A percentile compares a stretch with the other conserved stretches of the same genome.
Evolutionary conservation across 257 asterid species (phyloP).

Genomic region (Nemophila menziesii): DNA sequence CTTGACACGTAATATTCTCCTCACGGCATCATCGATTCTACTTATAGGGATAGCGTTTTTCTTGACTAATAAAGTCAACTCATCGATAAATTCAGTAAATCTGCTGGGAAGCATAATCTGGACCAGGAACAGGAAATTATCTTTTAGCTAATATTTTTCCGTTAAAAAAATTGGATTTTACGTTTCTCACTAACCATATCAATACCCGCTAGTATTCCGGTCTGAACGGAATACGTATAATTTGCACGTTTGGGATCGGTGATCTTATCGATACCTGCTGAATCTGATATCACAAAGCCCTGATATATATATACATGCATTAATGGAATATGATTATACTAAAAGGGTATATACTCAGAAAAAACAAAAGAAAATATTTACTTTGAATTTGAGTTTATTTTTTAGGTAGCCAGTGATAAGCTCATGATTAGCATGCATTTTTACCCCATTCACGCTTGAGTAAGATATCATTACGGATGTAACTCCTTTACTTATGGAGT

Average conservation of each 20-base stretch:
- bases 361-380: constrained; percentile 5
- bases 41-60: constrained; percentile 25
- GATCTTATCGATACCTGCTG: constrained; percentile 16
- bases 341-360: not conserved
- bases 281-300: constrained; percentile 22
- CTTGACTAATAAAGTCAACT: constrained; percentile 20
- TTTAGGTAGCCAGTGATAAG: constrained; percentile 56
- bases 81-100: constrained; percentile 18
- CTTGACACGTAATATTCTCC: constrained; percentile 32
- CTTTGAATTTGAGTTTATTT: constrained; percentile 49
- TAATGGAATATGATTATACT: not conserved
- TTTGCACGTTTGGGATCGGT: constrained; percentile 14
- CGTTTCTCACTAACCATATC: constrained; percentile 14
- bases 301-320: constrained; percentile 8
- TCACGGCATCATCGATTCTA: constrained; percentile 37
- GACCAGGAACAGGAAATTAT: not conserved
- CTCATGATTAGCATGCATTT: constrained; percentile 52
- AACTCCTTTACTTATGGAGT: constrained; percentile 54
- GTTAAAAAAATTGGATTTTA: not conserved
- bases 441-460: constrained; percentile 64
- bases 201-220: constrained; percentile 17
- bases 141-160: not conserved
- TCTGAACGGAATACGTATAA: constrained; percentile 19
- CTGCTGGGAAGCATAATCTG: constrained; percentile 35
- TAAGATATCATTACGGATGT: constrained; percentile 58